Conservation (phyloP, 495 filamentous ascomycete genomes). For the Penicillium paradoxum region DNA sequence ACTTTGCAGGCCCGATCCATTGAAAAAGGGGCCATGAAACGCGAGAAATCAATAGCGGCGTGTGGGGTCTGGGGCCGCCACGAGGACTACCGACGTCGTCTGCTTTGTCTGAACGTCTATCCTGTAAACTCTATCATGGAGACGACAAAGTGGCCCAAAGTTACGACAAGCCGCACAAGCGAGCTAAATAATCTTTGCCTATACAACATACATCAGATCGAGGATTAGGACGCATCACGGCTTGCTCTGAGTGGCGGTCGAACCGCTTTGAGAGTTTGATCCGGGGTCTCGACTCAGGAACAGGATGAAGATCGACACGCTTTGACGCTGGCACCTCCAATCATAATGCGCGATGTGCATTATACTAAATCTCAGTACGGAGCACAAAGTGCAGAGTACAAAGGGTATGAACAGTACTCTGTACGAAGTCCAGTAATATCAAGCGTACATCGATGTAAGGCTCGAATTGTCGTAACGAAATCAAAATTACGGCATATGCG, state of each 20-base stretch:
- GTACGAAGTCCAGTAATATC: background rate
- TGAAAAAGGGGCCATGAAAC: slow-evolving; percentile 13
- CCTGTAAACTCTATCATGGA: slow-evolving; percentile 25
- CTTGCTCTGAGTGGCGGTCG: slow-evolving; percentile 5
- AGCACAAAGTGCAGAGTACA: background rate
- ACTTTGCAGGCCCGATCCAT: slow-evolving; percentile 4
- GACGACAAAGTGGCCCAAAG: background rate
- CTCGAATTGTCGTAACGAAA: background rate
- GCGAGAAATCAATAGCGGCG: slow-evolving; percentile 14
- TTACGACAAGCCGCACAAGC: background rate
- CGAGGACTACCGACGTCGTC: slow-evolving; percentile 11
- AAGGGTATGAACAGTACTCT: background rate
- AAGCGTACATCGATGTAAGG: no score
- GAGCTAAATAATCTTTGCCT: background rate
- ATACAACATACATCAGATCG: background rate
- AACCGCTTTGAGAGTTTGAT: slow-evolving; percentile 6
- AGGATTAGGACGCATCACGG: background rate
- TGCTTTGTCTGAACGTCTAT: background rate
- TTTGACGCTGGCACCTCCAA: slow-evolving; percentile 2
- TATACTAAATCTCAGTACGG: background rate
- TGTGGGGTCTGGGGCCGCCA: slow-evolving; percentile 23
- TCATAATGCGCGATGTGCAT: background rate
- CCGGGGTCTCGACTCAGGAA: slow-evolving; percentile 12
- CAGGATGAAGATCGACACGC: slow-evolving; percentile 9
- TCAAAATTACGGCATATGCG: slow-evolving; percentile 6